Conservation (phyloP, 495 filamentous ascomycete genomes). For the Daldinia bambusicola region DNA sequence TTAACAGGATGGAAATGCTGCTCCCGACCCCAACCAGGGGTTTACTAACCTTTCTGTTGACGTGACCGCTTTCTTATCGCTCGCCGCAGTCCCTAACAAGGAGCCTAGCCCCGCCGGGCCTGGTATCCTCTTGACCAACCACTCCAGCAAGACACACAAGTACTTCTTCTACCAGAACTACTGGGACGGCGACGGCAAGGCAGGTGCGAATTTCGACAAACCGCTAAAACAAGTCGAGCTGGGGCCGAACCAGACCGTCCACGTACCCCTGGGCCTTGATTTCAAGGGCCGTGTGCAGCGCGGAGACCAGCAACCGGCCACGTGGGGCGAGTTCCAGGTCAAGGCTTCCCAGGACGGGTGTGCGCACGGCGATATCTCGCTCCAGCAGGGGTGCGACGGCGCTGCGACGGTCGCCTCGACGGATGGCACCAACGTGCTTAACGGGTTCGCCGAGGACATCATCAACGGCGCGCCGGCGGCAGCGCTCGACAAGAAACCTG, state of each 20-base stretch:
- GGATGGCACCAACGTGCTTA: conserved; percentile 49
- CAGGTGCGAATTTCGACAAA: conserved; percentile 57
- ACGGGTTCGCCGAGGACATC: conserved; percentile 53
- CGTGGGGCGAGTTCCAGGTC: conserved; percentile 59
- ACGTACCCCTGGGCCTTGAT: conserved; percentile 45
- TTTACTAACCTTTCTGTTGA: conserved; percentile 27
- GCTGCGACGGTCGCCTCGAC: conserved; percentile 54
- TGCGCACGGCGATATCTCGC: conserved; percentile 56
- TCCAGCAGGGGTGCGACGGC: conserved; percentile 58
- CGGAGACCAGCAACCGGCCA: conserved; percentile 51
- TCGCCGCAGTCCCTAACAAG: background rate
- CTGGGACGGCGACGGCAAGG: conserved; percentile 58
- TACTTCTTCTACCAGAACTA: conserved; percentile 57
- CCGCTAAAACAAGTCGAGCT: conserved; percentile 51
- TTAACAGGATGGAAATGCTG: conserved; percentile 51
- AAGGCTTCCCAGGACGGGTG: conserved; percentile 51
- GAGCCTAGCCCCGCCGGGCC: conserved; percentile 35
- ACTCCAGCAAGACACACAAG: conserved; percentile 39
- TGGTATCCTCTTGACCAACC: conserved; percentile 52
- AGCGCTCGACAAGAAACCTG: conserved; percentile 48
- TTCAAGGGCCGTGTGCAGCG: conserved; percentile 61
- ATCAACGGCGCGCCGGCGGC: conserved; percentile 49
- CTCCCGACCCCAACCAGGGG: conserved; percentile 41
- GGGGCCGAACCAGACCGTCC: conserved; percentile 41
- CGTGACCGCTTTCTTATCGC: conserved; percentile 5